Evolutionary conservation across 1,139 yeast species (phyloP).

Genomic region (Citeromyces hawaiiensis): DNA sequence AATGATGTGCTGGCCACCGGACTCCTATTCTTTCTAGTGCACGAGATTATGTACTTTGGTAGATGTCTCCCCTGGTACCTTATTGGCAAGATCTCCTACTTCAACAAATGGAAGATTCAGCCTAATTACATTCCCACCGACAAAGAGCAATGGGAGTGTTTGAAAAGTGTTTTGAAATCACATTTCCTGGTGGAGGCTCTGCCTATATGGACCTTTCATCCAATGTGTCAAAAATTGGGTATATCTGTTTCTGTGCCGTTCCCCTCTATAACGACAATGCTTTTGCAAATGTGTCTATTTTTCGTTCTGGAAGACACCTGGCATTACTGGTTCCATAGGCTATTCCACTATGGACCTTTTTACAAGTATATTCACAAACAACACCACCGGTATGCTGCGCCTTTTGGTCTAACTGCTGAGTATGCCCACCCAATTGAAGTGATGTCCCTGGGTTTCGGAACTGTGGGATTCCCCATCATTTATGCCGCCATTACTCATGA

Average conservation of each 20-base stretch:
- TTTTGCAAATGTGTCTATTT: slow-evolving; percentile 56
- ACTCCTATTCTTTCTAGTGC: slow-evolving; percentile 57
- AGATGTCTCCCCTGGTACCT: slow-evolving; percentile 84
- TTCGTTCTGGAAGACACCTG: slow-evolving; percentile 84
- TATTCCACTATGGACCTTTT: slow-evolving; percentile 76
- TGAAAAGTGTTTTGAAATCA: slow-evolving; percentile 69
- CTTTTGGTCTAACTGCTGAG: slow-evolving; percentile 96
- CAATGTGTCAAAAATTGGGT: slow-evolving; percentile 67
- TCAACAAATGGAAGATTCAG: slow-evolving; percentile 73
- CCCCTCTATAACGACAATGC: slow-evolving; percentile 50
- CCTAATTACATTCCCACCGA: slow-evolving; percentile 67
- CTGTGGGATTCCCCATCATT: slow-evolving; percentile 86
- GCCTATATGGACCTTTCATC: slow-evolving; percentile 96
- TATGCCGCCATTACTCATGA: slow-evolving; percentile 48
- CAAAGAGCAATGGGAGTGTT: slow-evolving; percentile 86
- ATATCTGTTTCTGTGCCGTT: slow-evolving; percentile 76
- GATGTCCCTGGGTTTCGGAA: slow-evolving; percentile 83
- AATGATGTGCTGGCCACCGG: slow-evolving; percentile 83
- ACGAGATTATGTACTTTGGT: slow-evolving; percentile 75
- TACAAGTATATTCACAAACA: slow-evolving; percentile 91
- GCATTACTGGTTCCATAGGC: slow-evolving; percentile 94
- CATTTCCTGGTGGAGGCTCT: slow-evolving; percentile 89
- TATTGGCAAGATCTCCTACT: slow-evolving; percentile 64
- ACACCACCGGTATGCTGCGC: slow-evolving; percentile 96
- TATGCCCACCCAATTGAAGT: slow-evolving; percentile 96